These are phyloP conservation scores for Lasiodiplodia citricola DNA, from an alignment of 2,329 filamentous ascomycete genomes.

Conservation along the genomic window DNA sequence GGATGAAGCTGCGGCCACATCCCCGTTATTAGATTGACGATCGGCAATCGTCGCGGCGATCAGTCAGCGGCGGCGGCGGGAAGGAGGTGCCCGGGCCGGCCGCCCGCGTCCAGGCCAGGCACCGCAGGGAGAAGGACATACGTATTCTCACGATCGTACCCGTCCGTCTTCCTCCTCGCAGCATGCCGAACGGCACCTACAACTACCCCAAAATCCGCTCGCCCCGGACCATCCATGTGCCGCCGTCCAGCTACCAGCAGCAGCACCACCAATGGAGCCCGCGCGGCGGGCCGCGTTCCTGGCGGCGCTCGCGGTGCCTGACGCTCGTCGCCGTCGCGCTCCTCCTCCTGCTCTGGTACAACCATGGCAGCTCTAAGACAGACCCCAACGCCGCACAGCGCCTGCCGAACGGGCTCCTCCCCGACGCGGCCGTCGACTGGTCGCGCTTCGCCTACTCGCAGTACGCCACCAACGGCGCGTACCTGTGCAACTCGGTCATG, in stretches of 20 bases:
- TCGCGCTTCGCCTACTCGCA: constrained; percentile 49
- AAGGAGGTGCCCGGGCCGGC: background rate
- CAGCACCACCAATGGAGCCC: constrained; percentile 10
- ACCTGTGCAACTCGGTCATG: constrained; percentile 52
- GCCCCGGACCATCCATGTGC: constrained; percentile 24
- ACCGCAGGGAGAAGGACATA: background rate
- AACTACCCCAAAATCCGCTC: constrained; percentile 20
- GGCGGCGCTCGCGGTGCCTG: constrained; percentile 39
- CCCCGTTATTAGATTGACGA: background rate
- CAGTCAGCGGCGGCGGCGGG: background rate
- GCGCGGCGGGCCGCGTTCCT: constrained; percentile 20
- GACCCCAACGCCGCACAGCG: background rate
- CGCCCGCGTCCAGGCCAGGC: background rate
- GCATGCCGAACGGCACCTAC: constrained; percentile 27
- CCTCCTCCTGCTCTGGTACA: constrained; percentile 30
- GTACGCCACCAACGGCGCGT: constrained; percentile 49
- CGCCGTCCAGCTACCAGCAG: constrained; percentile 12
- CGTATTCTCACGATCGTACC: background rate
- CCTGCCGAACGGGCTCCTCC: constrained; percentile 18
- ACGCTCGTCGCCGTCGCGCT: constrained; percentile 30
- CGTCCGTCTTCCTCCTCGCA: background rate
- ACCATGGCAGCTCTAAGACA: background rate
- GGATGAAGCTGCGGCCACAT: background rate
- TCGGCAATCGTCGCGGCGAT: background rate
- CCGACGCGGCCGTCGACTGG: constrained; percentile 40